Conservation (phyloP, 495 filamentous ascomycete genomes). For the Talaromyces trachyspermus region DNA sequence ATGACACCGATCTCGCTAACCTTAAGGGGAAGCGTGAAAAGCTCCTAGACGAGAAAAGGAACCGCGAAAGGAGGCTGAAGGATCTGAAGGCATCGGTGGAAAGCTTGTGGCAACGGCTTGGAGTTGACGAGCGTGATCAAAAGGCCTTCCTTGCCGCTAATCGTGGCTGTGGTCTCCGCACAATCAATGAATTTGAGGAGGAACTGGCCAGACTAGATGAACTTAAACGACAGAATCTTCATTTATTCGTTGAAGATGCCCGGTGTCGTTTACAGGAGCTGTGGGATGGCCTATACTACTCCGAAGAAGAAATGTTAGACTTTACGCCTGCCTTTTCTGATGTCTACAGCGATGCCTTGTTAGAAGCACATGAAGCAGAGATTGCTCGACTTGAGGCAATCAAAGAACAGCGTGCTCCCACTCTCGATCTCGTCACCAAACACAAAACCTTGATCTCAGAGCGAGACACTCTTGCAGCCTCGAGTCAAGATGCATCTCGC, state of each 20-base stretch:
- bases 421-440: constrained; percentile 71
- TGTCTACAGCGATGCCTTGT: constrained; percentile 75
- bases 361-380: constrained; percentile 84
- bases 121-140: constrained; percentile 70
- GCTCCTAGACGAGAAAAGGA: constrained; percentile 86
- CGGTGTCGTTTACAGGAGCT: constrained; percentile 83
- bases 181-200: constrained; percentile 91
- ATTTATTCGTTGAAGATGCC: constrained; percentile 91
- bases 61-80: constrained; percentile 71
- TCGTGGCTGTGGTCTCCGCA: constrained; percentile 73
- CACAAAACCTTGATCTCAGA: constrained; percentile 81
- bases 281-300: constrained; percentile 90
- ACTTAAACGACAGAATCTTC: constrained; percentile 87
- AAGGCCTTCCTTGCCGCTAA: constrained; percentile 70
- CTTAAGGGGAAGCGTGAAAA: constrained; percentile 71
- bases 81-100: constrained; percentile 70
- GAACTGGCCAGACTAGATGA: constrained; percentile 81
- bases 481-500: constrained; percentile 88
- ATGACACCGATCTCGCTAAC: constrained; percentile 70
- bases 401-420: constrained; percentile 81
- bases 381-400: constrained; percentile 73
- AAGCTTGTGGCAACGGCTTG: constrained; percentile 81
- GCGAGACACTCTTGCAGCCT: constrained; percentile 75
- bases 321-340: constrained; percentile 91
- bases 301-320: constrained; percentile 96